These are phyloP conservation scores for Candida ortonii DNA, from an alignment of 805 yeast genomes.

Conservation along the genomic window DNA sequence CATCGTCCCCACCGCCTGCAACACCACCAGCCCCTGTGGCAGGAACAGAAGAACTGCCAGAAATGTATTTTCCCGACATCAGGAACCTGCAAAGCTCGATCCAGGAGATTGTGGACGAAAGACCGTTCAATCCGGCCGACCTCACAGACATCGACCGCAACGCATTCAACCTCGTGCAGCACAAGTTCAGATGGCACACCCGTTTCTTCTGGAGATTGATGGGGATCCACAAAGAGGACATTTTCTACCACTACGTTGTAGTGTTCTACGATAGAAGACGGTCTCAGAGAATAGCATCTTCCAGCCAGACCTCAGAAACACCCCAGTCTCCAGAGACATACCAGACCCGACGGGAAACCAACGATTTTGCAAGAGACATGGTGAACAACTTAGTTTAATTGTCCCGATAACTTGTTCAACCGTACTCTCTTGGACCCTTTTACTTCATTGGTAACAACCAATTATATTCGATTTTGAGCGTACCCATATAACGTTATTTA, in stretches of 20 bases:
- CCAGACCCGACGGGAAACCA: slow-evolving; percentile 3
- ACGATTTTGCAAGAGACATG: slow-evolving; percentile 9
- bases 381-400: slow-evolving; percentile 12
- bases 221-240: slow-evolving; percentile 49
- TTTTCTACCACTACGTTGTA: slow-evolving; percentile 52
- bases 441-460: too few relatives aligned
- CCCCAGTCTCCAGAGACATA: too few relatives aligned
- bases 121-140: slow-evolving; percentile 41
- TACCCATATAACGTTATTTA: slow-evolving; percentile 1
- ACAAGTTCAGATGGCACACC: slow-evolving; percentile 25
- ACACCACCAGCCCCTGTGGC: too few relatives aligned
- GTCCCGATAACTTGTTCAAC: too few relatives aligned
- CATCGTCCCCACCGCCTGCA: too few relatives aligned
- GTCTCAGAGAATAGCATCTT: slow-evolving; percentile 20
- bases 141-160: slow-evolving; percentile 42
- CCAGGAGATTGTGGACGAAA: slow-evolving; percentile 25
- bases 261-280: slow-evolving; percentile 31
- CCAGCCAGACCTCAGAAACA: too few relatives aligned
- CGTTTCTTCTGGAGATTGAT: slow-evolving; percentile 50
- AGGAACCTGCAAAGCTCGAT: slow-evolving; percentile 23
- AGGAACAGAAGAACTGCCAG: too few relatives aligned
- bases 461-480: neutral
- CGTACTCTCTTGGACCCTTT: too few relatives aligned
- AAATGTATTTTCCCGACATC: slow-evolving; percentile 29
- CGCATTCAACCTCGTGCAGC: slow-evolving; percentile 40